These are phyloP conservation scores for Pseudogymnoascus sp. DNA, from an alignment of 2,329 filamentous ascomycete species.

Conservation along the genomic window DNA sequence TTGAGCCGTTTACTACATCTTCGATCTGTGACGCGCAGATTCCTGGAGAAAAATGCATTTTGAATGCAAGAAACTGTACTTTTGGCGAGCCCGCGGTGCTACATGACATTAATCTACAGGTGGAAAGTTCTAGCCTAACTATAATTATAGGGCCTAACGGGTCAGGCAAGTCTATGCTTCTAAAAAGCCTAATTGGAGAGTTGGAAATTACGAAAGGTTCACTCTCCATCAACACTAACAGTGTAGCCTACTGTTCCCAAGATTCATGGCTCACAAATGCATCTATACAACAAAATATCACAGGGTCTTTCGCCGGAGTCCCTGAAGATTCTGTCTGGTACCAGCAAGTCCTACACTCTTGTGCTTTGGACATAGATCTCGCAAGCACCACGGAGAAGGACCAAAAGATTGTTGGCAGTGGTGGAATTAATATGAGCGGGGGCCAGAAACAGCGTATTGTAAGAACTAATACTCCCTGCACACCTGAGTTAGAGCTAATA, in stretches of 20 bases:
- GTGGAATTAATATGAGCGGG: slow-evolving; percentile 24
- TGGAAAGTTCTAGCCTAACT: slow-evolving; percentile 11
- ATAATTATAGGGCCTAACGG: slow-evolving; percentile 19
- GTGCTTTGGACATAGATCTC: slow-evolving; percentile 15
- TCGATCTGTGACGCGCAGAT: background rate
- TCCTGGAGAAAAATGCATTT: background rate
- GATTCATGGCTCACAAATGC: slow-evolving; percentile 15
- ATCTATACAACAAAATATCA: slow-evolving; percentile 16
- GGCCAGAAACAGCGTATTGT: slow-evolving; percentile 11
- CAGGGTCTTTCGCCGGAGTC: slow-evolving; percentile 9
- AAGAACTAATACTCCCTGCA: background rate
- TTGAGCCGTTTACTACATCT: background rate
- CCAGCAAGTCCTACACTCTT: slow-evolving; percentile 13
- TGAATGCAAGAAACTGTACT: background rate
- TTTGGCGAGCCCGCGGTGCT: slow-evolving; percentile 8
- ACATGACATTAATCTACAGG: slow-evolving; percentile 9
- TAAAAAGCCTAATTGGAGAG: slow-evolving; percentile 18
- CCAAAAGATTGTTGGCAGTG: slow-evolving; percentile 19
- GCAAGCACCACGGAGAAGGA: slow-evolving; percentile 19
- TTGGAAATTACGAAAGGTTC: slow-evolving; percentile 11
- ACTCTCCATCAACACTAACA: slow-evolving; percentile 1
- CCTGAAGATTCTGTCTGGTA: slow-evolving; percentile 13
- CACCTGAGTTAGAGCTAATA: background rate
- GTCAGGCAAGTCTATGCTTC: slow-evolving; percentile 18
- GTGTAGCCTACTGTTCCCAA: slow-evolving; percentile 16